phyloP scores from a whole-genome alignment of 306 rosid species.

The Quercus bicolor region DNA sequence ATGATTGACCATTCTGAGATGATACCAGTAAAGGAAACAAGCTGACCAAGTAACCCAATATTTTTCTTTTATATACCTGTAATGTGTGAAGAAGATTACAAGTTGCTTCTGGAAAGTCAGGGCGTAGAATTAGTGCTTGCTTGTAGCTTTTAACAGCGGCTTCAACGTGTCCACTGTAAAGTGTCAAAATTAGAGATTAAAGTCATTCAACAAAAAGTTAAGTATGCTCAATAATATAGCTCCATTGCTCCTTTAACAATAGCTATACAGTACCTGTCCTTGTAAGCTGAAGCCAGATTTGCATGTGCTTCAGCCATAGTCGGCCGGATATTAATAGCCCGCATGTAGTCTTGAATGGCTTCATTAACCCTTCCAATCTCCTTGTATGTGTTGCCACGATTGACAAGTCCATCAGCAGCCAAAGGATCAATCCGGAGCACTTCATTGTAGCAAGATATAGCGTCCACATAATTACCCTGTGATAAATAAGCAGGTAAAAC shows the following conservation, averaged over 20 bases:
- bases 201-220: not conserved
- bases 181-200: conserved; percentile 1
- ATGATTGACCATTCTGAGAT: not conserved
- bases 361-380: conserved; percentile 97
- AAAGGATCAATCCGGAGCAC: conserved; percentile 96
- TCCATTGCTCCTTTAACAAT: not conserved
- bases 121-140: conserved; percentile 77
- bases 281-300: conserved; percentile 96
- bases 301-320: conserved; percentile 99
- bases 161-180: conserved; percentile 86
- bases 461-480: conserved; percentile 96
- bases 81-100: conserved; percentile 96
- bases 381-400: conserved; percentile 95
- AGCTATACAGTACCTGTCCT: conserved; percentile 62
- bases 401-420: conserved; percentile 99
- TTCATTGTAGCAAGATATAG: conserved; percentile 96
- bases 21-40: not conserved
- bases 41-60: not conserved
- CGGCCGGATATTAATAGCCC: conserved; percentile 79
- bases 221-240: no score
- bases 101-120: conserved; percentile 97
- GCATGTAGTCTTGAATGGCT: conserved; percentile 86
- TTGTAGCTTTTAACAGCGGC: conserved; percentile 84
- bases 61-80: conserved; percentile 50
- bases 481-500: not conserved